Evolutionary conservation across 2,329 filamentous ascomycete species (phyloP).

Genomic region (Exophiala calicioides): DNA sequence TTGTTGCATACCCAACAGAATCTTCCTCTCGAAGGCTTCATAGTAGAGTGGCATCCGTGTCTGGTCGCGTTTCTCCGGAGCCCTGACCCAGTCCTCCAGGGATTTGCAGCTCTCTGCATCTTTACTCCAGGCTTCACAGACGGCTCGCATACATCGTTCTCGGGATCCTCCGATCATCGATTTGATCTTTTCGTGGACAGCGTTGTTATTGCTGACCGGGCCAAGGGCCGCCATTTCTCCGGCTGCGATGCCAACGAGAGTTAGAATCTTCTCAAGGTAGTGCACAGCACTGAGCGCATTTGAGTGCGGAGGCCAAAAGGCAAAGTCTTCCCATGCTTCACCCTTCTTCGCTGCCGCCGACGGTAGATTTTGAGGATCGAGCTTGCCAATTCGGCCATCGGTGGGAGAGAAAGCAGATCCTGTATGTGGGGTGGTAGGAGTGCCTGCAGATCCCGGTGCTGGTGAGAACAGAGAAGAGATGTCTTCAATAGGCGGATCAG

Average conservation of each 20-base stretch:
- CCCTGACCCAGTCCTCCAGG: slow-evolving; percentile 90
- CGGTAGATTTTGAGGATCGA: slow-evolving; percentile 76
- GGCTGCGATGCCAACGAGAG: slow-evolving; percentile 80
- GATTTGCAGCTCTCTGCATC: slow-evolving; percentile 91
- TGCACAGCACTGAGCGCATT: slow-evolving; percentile 91
- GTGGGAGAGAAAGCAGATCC: slow-evolving; percentile 64
- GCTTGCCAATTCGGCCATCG: slow-evolving; percentile 70
- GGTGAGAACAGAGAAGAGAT: slow-evolving; percentile 85
- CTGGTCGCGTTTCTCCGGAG: slow-evolving; percentile 77
- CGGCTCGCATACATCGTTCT: slow-evolving; percentile 80
- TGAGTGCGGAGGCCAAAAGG: slow-evolving; percentile 92
- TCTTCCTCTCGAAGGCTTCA: slow-evolving; percentile 76
- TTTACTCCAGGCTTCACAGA: slow-evolving; percentile 88
- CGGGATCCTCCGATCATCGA: slow-evolving; percentile 73
- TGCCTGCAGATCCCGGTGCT: slow-evolving; percentile 49
- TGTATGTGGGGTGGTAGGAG: slow-evolving; percentile 62
- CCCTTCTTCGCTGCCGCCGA: slow-evolving; percentile 75
- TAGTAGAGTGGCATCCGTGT: slow-evolving; percentile 90
- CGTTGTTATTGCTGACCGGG: slow-evolving; percentile 59
- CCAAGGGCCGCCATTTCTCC: slow-evolving; percentile 79
- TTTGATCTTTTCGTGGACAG: slow-evolving; percentile 71
- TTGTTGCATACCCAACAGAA: slow-evolving; percentile 87
- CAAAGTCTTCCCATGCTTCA: slow-evolving; percentile 88
- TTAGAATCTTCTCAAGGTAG: slow-evolving; percentile 79
- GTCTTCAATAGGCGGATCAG: slow-evolving; percentile 85